Evolutionary conservation across 2,329 filamentous ascomycete species (phyloP).

Genomic region (Shiraia bambusicola): DNA sequence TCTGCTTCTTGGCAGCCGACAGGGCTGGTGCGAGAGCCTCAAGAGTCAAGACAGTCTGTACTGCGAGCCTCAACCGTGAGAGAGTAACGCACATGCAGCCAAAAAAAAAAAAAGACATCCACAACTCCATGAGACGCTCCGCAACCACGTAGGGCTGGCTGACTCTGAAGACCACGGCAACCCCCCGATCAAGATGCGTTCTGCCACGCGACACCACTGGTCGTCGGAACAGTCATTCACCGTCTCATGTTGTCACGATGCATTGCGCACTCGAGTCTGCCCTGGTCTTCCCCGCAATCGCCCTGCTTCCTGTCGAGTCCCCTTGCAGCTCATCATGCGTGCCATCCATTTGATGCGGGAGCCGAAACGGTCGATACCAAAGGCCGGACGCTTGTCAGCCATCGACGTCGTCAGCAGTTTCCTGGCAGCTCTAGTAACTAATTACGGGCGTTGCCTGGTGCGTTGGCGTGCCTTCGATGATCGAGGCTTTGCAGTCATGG

Average conservation of each 20-base stretch:
- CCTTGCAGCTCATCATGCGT: constrained; percentile 47
- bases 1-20: constrained; percentile 1
- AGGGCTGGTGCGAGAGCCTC: constrained; percentile 24
- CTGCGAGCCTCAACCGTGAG: constrained; percentile 16
- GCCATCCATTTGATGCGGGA: constrained; percentile 36
- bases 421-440: constrained; percentile 23
- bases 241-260: constrained; percentile 27
- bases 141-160: constrained; percentile 15
- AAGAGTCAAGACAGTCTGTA: constrained; percentile 1
- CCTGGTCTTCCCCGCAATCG: constrained; percentile 43
- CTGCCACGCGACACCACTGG: constrained; percentile 26
- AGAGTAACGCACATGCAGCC: no score
- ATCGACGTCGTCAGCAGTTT: constrained; percentile 28
- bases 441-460: constrained; percentile 34
- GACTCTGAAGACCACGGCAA: constrained; percentile 4
- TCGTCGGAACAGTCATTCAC: constrained; percentile 23
- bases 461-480: no score
- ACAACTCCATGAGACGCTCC: constrained; percentile 13
- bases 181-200: constrained; percentile 1
- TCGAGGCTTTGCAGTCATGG: constrained; percentile 26
- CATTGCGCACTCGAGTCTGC: constrained; percentile 16
- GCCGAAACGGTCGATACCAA: constrained; percentile 28
- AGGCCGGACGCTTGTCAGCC: constrained; percentile 31
- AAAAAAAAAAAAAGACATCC: no score
- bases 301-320: constrained; percentile 31